Conservation (phyloP, 305 asterid species). For the Petunia hybrid region DNA sequence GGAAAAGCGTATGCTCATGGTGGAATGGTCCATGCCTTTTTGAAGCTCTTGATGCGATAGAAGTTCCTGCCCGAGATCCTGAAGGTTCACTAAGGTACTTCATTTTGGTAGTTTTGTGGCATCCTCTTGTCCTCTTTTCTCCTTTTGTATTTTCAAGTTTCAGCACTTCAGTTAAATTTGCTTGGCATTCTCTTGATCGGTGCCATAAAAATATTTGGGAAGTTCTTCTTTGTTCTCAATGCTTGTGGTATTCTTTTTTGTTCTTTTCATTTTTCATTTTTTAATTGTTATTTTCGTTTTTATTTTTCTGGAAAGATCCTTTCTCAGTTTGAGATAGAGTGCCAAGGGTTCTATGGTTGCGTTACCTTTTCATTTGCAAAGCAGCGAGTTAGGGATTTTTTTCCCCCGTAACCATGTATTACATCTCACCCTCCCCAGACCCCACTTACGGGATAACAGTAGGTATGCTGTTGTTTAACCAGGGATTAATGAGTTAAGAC, state of each 20-base stretch:
- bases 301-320: background rate
- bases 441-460: too few relatives aligned
- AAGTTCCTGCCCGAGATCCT: slow-evolving; percentile 86
- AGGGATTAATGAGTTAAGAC: background rate
- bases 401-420: too few relatives aligned
- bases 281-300: background rate
- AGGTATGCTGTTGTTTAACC: too few relatives aligned
- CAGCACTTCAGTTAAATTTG: background rate
- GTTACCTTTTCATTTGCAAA: background rate
- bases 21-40: slow-evolving; percentile 89
- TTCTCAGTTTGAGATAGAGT: background rate
- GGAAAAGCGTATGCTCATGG: slow-evolving; percentile 77
- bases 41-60: slow-evolving; percentile 86
- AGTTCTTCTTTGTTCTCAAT: background rate
- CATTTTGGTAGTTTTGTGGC: slow-evolving; percentile 11
- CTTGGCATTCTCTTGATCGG: background rate
- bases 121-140: slow-evolving; percentile 1
- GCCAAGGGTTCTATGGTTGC: background rate
- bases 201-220: background rate
- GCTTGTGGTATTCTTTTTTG: background rate
- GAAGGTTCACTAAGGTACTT: slow-evolving; percentile 85
- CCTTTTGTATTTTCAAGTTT: slow-evolving; percentile 11
- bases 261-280: background rate
- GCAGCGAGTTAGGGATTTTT: too few relatives aligned
- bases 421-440: too few relatives aligned